Conservation (phyloP, 2,329 filamentous ascomycete species). For the Aspergillus phoenicis region DNA sequence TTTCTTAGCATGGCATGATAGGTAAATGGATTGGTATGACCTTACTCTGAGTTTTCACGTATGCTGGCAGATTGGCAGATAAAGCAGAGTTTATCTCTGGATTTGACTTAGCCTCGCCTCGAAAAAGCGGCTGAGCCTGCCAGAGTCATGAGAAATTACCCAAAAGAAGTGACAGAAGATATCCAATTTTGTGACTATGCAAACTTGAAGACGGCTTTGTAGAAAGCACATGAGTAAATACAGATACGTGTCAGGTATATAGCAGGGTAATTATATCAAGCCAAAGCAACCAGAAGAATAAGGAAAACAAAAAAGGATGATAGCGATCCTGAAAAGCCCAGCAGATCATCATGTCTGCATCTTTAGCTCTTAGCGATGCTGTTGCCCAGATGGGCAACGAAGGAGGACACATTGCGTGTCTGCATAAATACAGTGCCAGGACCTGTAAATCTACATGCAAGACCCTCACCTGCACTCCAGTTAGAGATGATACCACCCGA, state of each 20-base stretch:
- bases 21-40: constrained; percentile 32
- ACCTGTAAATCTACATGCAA: constrained; percentile 91
- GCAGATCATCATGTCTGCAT: not conserved
- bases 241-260: constrained; percentile 9
- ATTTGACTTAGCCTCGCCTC: not conserved
- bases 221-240: not conserved
- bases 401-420: constrained; percentile 77
- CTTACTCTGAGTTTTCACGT: not conserved
- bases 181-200: not conserved
- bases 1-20: constrained; percentile 31
- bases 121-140: not conserved
- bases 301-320: not conserved
- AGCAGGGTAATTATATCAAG: not conserved
- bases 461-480: constrained; percentile 76
- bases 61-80: not conserved
- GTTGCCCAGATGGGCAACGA: constrained; percentile 56
- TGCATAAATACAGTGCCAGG: constrained; percentile 92
- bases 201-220: not conserved
- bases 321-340: not conserved
- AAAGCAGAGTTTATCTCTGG: not conserved
- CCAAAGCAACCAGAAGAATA: not conserved
- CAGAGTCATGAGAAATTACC: not conserved
- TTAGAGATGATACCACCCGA: constrained; percentile 93
- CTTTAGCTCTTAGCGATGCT: constrained; percentile 36
- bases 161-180: not conserved